These are phyloP conservation scores for Blepharisma undulans DNA, from an alignment of 169 alveolate species.

Conservation along the genomic window DNA sequence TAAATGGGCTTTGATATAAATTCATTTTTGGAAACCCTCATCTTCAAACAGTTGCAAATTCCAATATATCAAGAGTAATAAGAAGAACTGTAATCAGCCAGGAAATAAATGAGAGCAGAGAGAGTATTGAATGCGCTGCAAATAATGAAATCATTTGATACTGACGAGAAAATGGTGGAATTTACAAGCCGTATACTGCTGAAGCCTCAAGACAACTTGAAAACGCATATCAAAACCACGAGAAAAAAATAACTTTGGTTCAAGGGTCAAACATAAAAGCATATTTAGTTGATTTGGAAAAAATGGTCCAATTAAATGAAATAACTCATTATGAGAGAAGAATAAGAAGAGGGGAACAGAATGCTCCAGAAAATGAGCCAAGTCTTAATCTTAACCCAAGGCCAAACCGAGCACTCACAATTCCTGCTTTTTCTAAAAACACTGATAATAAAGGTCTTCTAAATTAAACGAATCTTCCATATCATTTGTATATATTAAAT, in stretches of 20 bases:
- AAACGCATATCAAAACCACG: neutral
- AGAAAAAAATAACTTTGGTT: neutral
- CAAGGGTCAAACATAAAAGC: neutral
- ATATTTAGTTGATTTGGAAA: neutral
- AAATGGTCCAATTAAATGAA: neutral
- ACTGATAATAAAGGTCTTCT: too few relatives aligned
- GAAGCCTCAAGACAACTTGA: neutral
- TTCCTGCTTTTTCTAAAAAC: too few relatives aligned
- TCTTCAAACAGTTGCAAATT: neutral
- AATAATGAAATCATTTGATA: neutral
- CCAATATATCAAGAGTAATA: neutral
- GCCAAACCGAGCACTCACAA: too few relatives aligned
- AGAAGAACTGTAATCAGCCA: neutral
- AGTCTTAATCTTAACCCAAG: too few relatives aligned
- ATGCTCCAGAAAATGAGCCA: too few relatives aligned
- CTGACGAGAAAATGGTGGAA: neutral
- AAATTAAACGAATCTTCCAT: too few relatives aligned
- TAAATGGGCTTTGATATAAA: neutral
- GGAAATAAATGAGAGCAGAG: too few relatives aligned
- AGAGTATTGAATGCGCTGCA: too few relatives aligned
- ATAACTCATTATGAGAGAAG: neutral
- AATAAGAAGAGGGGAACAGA: neutral
- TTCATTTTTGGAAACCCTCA: neutral
- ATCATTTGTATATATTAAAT: too few relatives aligned
- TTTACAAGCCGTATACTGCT: neutral